Conservation (phyloP, 768 basidiomycete genomes). For the Tulasnella sp. region DNA sequence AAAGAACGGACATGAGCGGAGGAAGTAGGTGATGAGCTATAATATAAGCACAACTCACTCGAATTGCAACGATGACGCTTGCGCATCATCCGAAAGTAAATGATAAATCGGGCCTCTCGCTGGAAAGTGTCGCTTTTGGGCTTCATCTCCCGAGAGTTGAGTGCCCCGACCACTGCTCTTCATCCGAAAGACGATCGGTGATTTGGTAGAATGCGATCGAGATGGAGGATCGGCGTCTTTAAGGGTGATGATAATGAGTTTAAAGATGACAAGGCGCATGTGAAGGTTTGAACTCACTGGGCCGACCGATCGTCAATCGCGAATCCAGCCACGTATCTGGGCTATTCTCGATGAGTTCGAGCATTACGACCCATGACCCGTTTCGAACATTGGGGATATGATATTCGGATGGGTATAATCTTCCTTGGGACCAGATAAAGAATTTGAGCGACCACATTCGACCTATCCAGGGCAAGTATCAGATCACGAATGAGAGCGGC, state of each 20-base stretch:
- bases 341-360: slow-evolving; percentile 9
- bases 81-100: slow-evolving; percentile 2
- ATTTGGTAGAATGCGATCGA: not conserved
- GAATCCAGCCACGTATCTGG: slow-evolving; percentile 12
- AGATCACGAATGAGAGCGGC: not conserved
- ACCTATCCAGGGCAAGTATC: slow-evolving; percentile 28
- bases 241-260: not conserved
- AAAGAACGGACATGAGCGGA: not conserved
- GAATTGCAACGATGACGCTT: slow-evolving; percentile 9
- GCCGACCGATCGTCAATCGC: not conserved
- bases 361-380: slow-evolving; percentile 9
- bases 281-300: too few relatives aligned
- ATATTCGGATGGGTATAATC: not conserved
- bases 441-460: slow-evolving; percentile 50
- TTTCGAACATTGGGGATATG: not conserved
- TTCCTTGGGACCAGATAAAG: slow-evolving; percentile 19
- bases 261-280: too few relatives aligned
- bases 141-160: not conserved
- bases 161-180: not conserved
- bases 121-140: not conserved
- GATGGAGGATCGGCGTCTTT: too few relatives aligned
- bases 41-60: slow-evolving; percentile 1
- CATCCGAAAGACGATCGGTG: slow-evolving; percentile 12
- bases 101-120: not conserved
- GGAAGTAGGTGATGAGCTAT: too few relatives aligned